Evolutionary conservation across 768 basidiomycete species (phyloP).

Genomic region (Coprinopsis cinerea): DNA sequence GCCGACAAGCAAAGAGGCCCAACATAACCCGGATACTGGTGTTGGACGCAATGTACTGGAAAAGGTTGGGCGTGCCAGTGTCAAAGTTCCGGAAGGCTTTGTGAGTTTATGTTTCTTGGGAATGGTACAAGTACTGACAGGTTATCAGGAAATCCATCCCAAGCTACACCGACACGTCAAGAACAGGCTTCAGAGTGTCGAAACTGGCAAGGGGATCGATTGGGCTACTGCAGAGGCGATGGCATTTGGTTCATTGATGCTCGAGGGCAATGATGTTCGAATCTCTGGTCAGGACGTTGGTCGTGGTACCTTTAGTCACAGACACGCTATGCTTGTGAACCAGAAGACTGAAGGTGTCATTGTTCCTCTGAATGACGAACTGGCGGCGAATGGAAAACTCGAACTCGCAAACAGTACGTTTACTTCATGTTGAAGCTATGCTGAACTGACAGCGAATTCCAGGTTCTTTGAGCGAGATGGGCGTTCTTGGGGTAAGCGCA

Average conservation of each 20-base stretch:
- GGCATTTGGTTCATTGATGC: conserved; percentile 83
- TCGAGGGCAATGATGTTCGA: conserved; percentile 75
- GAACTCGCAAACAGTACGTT: conserved; percentile 85
- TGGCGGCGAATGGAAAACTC: conserved; percentile 57
- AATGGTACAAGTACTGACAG: conserved; percentile 27
- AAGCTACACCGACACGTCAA: conserved; percentile 77
- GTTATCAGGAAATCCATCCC: conserved; percentile 65
- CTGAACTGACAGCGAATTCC: not conserved
- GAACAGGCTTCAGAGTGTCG: conserved; percentile 63
- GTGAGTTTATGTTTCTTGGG: conserved; percentile 40
- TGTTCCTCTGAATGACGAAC: conserved; percentile 74
- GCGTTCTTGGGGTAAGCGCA: conserved; percentile 70
- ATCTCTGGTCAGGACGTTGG: conserved; percentile 95
- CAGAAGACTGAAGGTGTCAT: conserved; percentile 75
- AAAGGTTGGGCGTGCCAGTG: conserved; percentile 63
- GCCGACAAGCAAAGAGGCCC: conserved; percentile 54
- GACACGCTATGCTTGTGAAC: conserved; percentile 90
- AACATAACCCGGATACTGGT: conserved; percentile 61
- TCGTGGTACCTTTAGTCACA: conserved; percentile 82
- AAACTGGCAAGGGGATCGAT: conserved; percentile 68
- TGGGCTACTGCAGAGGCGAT: conserved; percentile 90
- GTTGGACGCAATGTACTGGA: conserved; percentile 45
- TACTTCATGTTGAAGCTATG: not conserved
- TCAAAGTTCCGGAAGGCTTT: conserved; percentile 51
- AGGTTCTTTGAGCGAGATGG: conserved; percentile 89